Percentiles rank a stretch among this genome's conserved stretches.
These are phyloP conservation scores for Aphanomyces euteiches DNA, from an alignment of 352 stramenopile species.

Conservation along the genomic window DNA sequence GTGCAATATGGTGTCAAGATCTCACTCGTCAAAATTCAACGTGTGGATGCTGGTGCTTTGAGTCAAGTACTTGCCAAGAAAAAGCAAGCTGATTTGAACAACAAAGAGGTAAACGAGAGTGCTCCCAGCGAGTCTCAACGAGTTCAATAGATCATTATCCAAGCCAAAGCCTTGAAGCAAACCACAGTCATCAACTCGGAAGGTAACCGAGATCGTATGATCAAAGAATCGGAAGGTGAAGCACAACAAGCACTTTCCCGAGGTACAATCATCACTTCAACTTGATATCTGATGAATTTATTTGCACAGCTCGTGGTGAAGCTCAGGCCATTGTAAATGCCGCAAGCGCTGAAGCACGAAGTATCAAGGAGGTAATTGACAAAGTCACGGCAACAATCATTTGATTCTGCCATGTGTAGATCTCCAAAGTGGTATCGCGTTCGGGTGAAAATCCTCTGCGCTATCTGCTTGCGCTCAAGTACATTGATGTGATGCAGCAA, in stretches of 20 bases:
- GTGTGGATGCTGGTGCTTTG: constrained; percentile 36
- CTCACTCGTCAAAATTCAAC: constrained; percentile 42
- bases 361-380: constrained; percentile 31
- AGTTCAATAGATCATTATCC: constrained; percentile 36
- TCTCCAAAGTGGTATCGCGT: constrained; percentile 33
- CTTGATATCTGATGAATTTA: background rate
- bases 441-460: constrained; percentile 36
- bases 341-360: constrained; percentile 35
- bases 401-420: constrained; percentile 30
- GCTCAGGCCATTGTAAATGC: constrained; percentile 40
- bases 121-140: background rate
- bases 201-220: constrained; percentile 39
- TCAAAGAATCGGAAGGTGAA: constrained; percentile 40
- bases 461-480: constrained; percentile 43
- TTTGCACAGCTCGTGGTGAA: constrained; percentile 35
- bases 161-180: constrained; percentile 39
- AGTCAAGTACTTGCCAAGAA: constrained; percentile 38
- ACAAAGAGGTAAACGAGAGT: constrained; percentile 35
- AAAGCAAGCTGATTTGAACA: constrained; percentile 45
- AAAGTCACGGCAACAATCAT: background rate
- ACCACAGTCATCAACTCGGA: constrained; percentile 42
- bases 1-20: constrained; percentile 40
- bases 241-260: constrained; percentile 34
- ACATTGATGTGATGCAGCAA: constrained; percentile 39
- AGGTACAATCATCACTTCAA: constrained; percentile 10